Evolutionary conservation across 345 rosid genomes (phyloP).

Genomic region (Euphorbia pulcherrima): DNA sequence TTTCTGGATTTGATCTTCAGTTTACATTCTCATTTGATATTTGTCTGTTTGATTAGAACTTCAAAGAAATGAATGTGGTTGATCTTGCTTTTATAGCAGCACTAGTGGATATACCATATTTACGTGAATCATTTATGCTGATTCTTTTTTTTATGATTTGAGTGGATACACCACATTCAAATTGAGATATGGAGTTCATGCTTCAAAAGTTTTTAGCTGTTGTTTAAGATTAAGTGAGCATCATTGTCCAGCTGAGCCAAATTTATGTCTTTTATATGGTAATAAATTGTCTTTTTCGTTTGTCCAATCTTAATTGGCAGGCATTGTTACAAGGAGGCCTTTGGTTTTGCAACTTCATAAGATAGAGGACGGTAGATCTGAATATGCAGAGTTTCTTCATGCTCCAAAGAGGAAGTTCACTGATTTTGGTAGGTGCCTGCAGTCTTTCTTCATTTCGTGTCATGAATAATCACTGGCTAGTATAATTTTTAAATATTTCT

Average conservation of each 20-base stretch:
- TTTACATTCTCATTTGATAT: slow-evolving; percentile 9
- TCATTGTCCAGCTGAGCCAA: not conserved
- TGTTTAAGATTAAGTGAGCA: slow-evolving; percentile 1
- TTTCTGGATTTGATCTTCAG: not conserved
- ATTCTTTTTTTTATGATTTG: not conserved
- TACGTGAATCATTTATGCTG: not conserved
- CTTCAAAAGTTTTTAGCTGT: slow-evolving; percentile 7
- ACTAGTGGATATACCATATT: not conserved
- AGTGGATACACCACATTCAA: too few relatives aligned
- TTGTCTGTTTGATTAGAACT: not conserved
- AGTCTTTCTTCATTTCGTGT: not conserved
- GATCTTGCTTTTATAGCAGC: slow-evolving; percentile 4
- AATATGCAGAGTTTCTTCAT: slow-evolving; percentile 97
- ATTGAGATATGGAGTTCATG: not conserved
- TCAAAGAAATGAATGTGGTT: slow-evolving; percentile 8
- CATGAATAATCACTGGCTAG: not conserved
- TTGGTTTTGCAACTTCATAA: slow-evolving; percentile 96
- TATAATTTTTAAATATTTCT: not conserved
- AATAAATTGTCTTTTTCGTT: not conserved
- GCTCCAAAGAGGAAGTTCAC: slow-evolving; percentile 69
- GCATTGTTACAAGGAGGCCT: slow-evolving; percentile 96
- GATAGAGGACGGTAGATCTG: slow-evolving; percentile 61
- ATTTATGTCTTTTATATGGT: not conserved
- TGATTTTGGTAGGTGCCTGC: slow-evolving; percentile 65
- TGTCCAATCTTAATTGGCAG: slow-evolving; percentile 30